Evolutionary conservation across 75 land plant genomes (phyloP).

Genomic region (Pinus tabuliformis): DNA sequence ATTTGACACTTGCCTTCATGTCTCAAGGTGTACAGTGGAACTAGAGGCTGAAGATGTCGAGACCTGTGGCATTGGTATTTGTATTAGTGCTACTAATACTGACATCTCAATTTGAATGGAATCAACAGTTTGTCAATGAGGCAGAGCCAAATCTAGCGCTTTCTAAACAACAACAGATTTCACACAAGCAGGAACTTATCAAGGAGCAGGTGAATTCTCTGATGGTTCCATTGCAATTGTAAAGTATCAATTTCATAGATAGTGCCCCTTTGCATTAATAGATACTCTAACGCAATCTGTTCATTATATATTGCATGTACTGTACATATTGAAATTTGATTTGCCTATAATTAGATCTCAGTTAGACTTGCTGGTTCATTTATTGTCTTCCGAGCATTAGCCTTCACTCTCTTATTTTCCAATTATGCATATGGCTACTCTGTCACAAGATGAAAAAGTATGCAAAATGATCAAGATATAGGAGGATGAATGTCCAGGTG

Average conservation of each 20-base stretch:
- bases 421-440: background rate
- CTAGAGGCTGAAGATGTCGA: conserved; percentile 33
- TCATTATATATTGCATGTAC: background rate
- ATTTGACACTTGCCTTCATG: background rate
- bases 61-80: conserved; percentile 53
- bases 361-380: background rate
- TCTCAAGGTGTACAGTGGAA: background rate
- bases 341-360: background rate
- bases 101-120: conserved; percentile 83
- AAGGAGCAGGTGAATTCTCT: conserved; percentile 53
- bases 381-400: background rate
- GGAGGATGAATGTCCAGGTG: too few relatives aligned
- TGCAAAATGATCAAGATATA: too few relatives aligned
- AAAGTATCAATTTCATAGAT: background rate
- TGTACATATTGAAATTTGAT: background rate
- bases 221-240: background rate
- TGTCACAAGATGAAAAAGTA: background rate
- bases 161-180: conserved; percentile 36
- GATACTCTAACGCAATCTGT: background rate
- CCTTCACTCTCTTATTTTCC: background rate
- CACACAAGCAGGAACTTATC: conserved; percentile 45
- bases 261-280: background rate
- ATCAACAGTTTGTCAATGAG: conserved; percentile 45
- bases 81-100: conserved; percentile 55
- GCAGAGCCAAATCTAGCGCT: conserved; percentile 17